phyloP scores from a whole-genome alignment of 2,329 filamentous ascomycete genomes.

The Immersiporthe knoxdaviesiana region DNA sequence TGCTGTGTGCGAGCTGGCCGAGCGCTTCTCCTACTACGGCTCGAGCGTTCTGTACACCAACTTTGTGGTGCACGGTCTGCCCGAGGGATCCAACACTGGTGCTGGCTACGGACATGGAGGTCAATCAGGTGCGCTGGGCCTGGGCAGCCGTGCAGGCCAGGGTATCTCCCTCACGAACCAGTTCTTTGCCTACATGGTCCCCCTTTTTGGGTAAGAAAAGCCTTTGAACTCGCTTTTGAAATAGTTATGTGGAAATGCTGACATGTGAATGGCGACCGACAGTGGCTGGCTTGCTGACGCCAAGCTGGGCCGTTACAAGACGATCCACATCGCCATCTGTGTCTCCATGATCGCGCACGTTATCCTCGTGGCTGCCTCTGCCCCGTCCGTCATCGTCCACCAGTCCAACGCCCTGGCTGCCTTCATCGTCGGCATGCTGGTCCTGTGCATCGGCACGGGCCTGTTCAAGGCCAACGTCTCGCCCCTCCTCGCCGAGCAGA shows the following conservation, averaged over 20 bases:
- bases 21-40: constrained; percentile 79
- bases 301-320: constrained; percentile 73
- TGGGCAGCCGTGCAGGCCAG: constrained; percentile 60
- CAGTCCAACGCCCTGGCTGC: constrained; percentile 62
- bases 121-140: constrained; percentile 57
- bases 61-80: constrained; percentile 62
- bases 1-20: constrained; percentile 73
- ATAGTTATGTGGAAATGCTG: too few relatives aligned
- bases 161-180: constrained; percentile 55
- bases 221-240: constrained; percentile 31
- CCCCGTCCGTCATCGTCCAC: constrained; percentile 64
- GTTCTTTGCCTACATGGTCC: constrained; percentile 29
- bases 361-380: constrained; percentile 66
- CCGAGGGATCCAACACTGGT: constrained; percentile 57
- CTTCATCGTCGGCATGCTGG: constrained; percentile 67
- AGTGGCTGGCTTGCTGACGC: constrained; percentile 66
- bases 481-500: constrained; percentile 72
- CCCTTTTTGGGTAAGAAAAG: constrained; percentile 42
- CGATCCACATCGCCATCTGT: constrained; percentile 69
- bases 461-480: constrained; percentile 84
- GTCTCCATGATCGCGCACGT: constrained; percentile 69
- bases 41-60: constrained; percentile 70
- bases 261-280: neutral
- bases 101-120: constrained; percentile 42
- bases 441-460: constrained; percentile 67